phyloP scores from a whole-genome alignment of 495 filamentous ascomycete genomes.

The Penicillium desertorum region DNA sequence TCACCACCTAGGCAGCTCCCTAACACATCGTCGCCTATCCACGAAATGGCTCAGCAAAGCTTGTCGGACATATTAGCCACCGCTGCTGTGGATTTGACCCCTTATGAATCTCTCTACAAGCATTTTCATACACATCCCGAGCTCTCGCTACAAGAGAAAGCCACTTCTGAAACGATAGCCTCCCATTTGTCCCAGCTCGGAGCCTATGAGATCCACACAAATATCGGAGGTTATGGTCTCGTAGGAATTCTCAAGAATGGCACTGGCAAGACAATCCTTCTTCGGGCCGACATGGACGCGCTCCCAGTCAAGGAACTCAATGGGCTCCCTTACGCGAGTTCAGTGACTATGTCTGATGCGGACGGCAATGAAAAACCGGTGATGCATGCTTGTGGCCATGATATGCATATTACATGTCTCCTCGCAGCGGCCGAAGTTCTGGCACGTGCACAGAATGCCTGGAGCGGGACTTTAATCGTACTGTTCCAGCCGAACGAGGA shows the following conservation, averaged over 20 bases:
- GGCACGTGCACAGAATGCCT: constrained; percentile 28
- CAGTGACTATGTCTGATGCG: constrained; percentile 40
- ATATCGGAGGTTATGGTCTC: constrained; percentile 52
- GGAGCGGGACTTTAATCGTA: constrained; percentile 54
- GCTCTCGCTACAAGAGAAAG: constrained; percentile 53
- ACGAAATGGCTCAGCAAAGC: constrained; percentile 25
- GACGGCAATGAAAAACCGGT: constrained; percentile 48
- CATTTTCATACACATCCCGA: constrained; percentile 57
- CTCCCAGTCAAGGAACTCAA: constrained; percentile 54
- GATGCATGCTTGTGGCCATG: constrained; percentile 59
- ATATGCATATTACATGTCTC: constrained; percentile 57
- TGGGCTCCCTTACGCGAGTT: constrained; percentile 49
- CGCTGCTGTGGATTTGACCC: constrained; percentile 27
- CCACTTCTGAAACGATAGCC: constrained; percentile 46
- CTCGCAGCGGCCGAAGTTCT: constrained; percentile 50
- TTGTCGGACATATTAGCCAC: constrained; percentile 27
- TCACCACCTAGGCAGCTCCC: not conserved
- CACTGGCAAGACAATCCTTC: constrained; percentile 46
- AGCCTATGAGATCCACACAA: constrained; percentile 41
- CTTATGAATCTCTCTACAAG: constrained; percentile 56
- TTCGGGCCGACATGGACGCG: constrained; percentile 56
- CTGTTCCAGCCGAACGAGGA: constrained; percentile 58
- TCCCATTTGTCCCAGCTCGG: constrained; percentile 32
- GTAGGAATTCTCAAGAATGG: constrained; percentile 50
- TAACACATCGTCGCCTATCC: not conserved